These are phyloP conservation scores for Acer saccharum DNA, from an alignment of 345 rosid genomes.

Conservation along the genomic window DNA sequence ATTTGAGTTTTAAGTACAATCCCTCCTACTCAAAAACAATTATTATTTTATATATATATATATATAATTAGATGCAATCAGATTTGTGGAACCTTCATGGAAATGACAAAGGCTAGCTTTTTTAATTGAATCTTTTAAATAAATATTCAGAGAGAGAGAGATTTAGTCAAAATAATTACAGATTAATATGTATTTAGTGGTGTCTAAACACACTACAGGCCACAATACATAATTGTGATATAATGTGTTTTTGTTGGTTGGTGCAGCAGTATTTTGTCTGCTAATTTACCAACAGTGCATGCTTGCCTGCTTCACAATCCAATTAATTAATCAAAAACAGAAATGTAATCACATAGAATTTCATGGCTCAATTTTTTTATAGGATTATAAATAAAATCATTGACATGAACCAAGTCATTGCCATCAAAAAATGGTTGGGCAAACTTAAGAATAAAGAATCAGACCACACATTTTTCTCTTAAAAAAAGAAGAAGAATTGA, in stretches of 20 bases:
- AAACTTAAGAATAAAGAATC: background rate
- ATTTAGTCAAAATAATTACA: slow-evolving; percentile 9
- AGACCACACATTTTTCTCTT: background rate
- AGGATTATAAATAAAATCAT: background rate
- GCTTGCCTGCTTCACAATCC: slow-evolving; percentile 2
- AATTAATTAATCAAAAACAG: slow-evolving; percentile 8
- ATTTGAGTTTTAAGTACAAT: too few relatives aligned
- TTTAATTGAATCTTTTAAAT: too few relatives aligned
- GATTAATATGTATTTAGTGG: slow-evolving; percentile 5
- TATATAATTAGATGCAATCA: too few relatives aligned
- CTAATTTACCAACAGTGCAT: slow-evolving; percentile 29
- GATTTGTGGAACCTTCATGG: too few relatives aligned
- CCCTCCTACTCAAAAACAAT: too few relatives aligned
- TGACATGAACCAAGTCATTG: background rate
- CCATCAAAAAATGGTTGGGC: background rate
- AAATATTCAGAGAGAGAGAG: background rate
- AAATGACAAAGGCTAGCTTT: too few relatives aligned
- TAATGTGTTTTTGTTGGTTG: slow-evolving; percentile 32
- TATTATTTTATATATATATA: too few relatives aligned
- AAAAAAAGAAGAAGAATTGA: too few relatives aligned
- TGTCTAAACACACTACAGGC: background rate
- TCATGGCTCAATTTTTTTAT: slow-evolving; percentile 17
- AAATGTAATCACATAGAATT: slow-evolving; percentile 6
- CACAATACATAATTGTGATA: background rate
- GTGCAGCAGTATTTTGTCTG: slow-evolving; percentile 16